Percentiles rank a stretch among this genome's conserved stretches.
Evolutionary conservation across 2,329 filamentous ascomycete genomes (phyloP).

Genomic region (Neocucurbitaria cava): DNA sequence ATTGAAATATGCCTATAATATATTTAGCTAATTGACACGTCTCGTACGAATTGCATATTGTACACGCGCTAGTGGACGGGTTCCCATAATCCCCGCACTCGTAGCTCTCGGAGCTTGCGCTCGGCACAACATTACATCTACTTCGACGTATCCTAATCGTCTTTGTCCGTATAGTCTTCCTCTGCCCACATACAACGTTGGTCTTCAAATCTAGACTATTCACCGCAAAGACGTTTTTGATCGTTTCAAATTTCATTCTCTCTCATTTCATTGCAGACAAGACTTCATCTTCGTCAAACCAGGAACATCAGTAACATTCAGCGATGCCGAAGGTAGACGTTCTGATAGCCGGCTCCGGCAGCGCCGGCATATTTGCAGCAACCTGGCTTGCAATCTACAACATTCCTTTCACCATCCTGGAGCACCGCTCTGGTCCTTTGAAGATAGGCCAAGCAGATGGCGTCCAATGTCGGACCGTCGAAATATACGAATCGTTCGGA

Average conservation of each 20-base stretch:
- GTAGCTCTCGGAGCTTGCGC: conserved; percentile 11
- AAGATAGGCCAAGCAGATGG: conserved; percentile 69
- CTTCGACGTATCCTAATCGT: not conserved
- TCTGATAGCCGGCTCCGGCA: conserved; percentile 67
- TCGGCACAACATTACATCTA: conserved; percentile 4
- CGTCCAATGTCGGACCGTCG: conserved; percentile 70
- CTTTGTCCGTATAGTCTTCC: not conserved
- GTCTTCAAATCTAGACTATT: not conserved
- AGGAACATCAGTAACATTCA: not conserved
- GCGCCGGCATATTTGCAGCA: conserved; percentile 67
- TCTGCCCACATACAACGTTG: not conserved
- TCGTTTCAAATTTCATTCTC: not conserved
- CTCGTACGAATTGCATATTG: not conserved
- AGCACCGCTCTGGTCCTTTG: conserved; percentile 63
- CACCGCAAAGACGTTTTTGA: not conserved
- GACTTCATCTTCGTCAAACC: not conserved
- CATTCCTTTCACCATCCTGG: conserved; percentile 65
- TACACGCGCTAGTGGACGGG: not conserved
- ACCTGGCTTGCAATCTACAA: conserved; percentile 66
- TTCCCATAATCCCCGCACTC: conserved; percentile 18
- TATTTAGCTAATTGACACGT: not conserved
- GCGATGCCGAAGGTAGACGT: conserved; percentile 55
- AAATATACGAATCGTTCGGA: conserved; percentile 77
- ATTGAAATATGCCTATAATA: not conserved
- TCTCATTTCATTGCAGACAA: not conserved